Evolutionary conservation across 2,329 filamentous ascomycete species (phyloP).

Genomic region (Aspergillus piperis): DNA sequence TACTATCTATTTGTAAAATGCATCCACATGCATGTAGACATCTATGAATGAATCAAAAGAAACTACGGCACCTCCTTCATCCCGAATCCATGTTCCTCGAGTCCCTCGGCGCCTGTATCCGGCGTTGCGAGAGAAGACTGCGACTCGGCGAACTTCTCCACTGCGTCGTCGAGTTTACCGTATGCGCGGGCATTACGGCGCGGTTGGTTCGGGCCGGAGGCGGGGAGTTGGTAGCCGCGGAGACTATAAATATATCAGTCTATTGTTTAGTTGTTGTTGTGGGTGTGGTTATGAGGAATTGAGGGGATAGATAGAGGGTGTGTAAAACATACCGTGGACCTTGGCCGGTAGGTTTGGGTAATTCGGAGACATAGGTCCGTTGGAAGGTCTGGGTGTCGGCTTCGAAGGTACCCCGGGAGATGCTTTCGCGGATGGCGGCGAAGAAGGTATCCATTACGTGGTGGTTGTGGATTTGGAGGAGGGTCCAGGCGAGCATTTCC

Average conservation of each 20-base stretch:
- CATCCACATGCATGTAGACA: background rate
- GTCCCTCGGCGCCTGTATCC: constrained; percentile 52
- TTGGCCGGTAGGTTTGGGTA: constrained; percentile 74
- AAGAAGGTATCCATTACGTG: constrained; percentile 74
- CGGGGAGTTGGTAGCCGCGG: constrained; percentile 80
- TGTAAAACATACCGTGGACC: constrained; percentile 63
- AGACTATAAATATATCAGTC: constrained; percentile 51
- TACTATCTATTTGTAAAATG: too few relatives aligned
- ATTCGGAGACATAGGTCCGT: constrained; percentile 64
- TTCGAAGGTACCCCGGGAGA: constrained; percentile 59
- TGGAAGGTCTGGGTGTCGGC: constrained; percentile 62
- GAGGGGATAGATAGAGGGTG: background rate
- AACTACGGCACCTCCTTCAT: constrained; percentile 35
- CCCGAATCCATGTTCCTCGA: constrained; percentile 61
- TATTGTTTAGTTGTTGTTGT: constrained; percentile 7
- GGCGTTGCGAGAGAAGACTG: constrained; percentile 54
- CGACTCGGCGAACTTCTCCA: constrained; percentile 51
- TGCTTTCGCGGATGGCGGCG: constrained; percentile 63
- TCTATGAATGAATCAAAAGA: background rate
- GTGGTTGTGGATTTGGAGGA: constrained; percentile 92
- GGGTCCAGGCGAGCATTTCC: constrained; percentile 94
- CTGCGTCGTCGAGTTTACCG: constrained; percentile 57
- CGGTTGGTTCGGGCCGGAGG: constrained; percentile 61
- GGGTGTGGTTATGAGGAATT: background rate
- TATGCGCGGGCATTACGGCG: constrained; percentile 71